These are phyloP conservation scores for Coix lacrymajobi DNA, from an alignment of 176 grass and related monocot species.

Conservation along the genomic window DNA sequence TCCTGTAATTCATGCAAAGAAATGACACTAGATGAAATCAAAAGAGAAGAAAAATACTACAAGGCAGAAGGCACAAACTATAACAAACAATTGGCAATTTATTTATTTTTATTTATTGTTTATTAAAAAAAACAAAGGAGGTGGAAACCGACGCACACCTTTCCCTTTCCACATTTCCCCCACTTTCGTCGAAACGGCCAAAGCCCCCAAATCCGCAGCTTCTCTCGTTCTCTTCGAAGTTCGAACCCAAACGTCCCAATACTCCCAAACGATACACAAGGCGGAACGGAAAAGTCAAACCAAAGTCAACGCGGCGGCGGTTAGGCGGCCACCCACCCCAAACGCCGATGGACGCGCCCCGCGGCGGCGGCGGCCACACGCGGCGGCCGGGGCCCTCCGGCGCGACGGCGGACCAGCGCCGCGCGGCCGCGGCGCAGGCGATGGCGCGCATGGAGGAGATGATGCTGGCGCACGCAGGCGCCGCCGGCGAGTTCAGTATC, in stretches of 20 bases:
- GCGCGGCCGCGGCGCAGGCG: constrained; percentile 29
- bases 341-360: constrained; percentile 28
- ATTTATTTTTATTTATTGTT: background rate
- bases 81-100: too few species aligned
- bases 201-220: constrained; percentile 13
- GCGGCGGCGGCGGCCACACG: background rate
- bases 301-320: constrained; percentile 7
- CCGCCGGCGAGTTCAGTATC: constrained; percentile 44
- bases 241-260: background rate
- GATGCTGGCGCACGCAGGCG: constrained; percentile 46
- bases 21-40: too few species aligned
- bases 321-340: background rate
- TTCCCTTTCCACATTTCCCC: background rate
- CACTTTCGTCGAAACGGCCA: constrained; percentile 16
- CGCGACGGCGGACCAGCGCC: background rate
- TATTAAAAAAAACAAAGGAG: background rate
- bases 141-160: background rate
- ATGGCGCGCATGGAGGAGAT: constrained; percentile 52
- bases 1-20: too few species aligned
- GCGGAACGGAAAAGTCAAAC: constrained; percentile 8
- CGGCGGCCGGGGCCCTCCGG: background rate
- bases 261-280: background rate
- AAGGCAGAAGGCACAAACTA: too few species aligned
- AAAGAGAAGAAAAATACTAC: too few species aligned
- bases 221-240: background rate